These are phyloP conservation scores for Coniosporium tulheliwenetii DNA, from an alignment of 2,329 filamentous ascomycete genomes.

Conservation along the genomic window DNA sequence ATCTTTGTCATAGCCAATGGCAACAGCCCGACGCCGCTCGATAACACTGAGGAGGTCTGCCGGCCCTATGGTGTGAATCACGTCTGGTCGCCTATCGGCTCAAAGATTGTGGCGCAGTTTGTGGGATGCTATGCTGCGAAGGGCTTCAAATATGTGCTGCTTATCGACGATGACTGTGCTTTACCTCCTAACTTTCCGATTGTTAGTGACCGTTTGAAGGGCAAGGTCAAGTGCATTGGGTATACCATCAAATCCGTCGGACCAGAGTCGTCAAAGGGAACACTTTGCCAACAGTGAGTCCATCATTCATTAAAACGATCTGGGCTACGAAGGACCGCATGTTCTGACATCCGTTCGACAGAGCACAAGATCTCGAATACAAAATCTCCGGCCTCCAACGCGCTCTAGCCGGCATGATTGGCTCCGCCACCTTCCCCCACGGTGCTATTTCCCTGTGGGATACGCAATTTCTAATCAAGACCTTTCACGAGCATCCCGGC, in stretches of 20 bases:
- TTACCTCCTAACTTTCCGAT: constrained; percentile 32
- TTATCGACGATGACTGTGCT: constrained; percentile 35
- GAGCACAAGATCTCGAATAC: constrained; percentile 36
- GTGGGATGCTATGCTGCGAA: constrained; percentile 31
- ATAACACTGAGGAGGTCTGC: constrained; percentile 32
- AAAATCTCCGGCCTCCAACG: constrained; percentile 33
- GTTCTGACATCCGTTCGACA: too few relatives aligned
- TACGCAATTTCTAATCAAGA: constrained; percentile 27
- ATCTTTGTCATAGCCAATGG: constrained; percentile 35
- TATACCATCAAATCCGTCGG: constrained; percentile 30
- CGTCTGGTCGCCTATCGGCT: constrained; percentile 32
- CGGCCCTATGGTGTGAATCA: constrained; percentile 29
- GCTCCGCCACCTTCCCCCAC: constrained; percentile 34
- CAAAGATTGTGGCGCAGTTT: constrained; percentile 34
- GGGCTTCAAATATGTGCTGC: constrained; percentile 28
- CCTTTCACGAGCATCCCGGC: constrained; percentile 32
- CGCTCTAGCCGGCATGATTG: constrained; percentile 26
- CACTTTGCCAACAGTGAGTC: constrained; percentile 7
- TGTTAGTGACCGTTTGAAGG: constrained; percentile 26
- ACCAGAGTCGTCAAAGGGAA: constrained; percentile 6
- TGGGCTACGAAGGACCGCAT: too few relatives aligned
- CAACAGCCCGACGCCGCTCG: constrained; percentile 29
- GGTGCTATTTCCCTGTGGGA: constrained; percentile 35
- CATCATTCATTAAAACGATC: constrained; percentile 13
- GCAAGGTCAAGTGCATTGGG: constrained; percentile 27